Conservation (phyloP, 2,329 filamentous ascomycete genomes). For the Sordariomycetes sp. region DNA sequence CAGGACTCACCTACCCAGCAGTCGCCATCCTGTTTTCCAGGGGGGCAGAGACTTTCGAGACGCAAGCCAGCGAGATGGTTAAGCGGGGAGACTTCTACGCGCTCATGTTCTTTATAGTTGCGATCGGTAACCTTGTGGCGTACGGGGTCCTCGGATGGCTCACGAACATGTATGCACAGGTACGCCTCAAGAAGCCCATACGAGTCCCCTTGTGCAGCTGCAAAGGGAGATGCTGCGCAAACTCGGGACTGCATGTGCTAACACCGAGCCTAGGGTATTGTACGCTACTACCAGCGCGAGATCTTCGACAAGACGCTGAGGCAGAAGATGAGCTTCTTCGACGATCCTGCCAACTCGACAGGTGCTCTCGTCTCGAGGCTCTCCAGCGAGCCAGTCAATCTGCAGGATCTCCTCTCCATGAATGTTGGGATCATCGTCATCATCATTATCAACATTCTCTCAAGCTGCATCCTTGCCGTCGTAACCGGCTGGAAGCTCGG, state of each 20-base stretch:
- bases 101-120: constrained; percentile 45
- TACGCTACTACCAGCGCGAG: constrained; percentile 23
- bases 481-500: constrained; percentile 38
- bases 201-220: too few species aligned
- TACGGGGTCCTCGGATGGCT: constrained; percentile 28
- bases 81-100: constrained; percentile 37
- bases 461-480: constrained; percentile 32
- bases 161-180: constrained; percentile 23
- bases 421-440: constrained; percentile 37
- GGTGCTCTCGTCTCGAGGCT: constrained; percentile 26
- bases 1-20: constrained; percentile 25
- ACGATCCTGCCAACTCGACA: constrained; percentile 22
- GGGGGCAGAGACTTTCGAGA: constrained; percentile 25
- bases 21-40: constrained; percentile 30
- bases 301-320: constrained; percentile 39
- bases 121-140: constrained; percentile 30
- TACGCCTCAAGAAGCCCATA: constrained; percentile 7
- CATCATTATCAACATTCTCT: constrained; percentile 31
- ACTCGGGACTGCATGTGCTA: neutral
- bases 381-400: constrained; percentile 28
- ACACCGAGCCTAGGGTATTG: constrained; percentile 13
- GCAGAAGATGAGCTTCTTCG: constrained; percentile 41
- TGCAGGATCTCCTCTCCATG: constrained; percentile 38
- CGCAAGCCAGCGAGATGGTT: constrained; percentile 13
- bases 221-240: too few species aligned